These are phyloP conservation scores for Leishmania guyanensis DNA, from an alignment of 208 protist species.

Conservation along the genomic window DNA sequence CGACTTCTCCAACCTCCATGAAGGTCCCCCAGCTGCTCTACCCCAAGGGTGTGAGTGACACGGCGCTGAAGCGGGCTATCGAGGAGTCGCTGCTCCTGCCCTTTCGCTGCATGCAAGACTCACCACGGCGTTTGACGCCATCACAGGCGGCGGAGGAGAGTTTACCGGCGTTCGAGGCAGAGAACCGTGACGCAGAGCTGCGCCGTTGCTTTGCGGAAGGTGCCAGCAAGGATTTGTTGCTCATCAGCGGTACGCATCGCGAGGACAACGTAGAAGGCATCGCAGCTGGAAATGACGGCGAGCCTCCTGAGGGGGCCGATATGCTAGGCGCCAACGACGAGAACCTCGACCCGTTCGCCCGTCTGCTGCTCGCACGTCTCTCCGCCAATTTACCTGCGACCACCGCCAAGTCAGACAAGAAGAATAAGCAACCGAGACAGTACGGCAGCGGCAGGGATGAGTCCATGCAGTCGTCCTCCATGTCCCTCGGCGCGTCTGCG, in stretches of 20 bases:
- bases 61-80: constrained; percentile 71
- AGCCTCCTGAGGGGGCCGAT: constrained; percentile 4
- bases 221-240: constrained; percentile 37
- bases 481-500: background rate
- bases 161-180: constrained; percentile 33
- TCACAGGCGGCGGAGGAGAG: constrained; percentile 18
- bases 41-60: constrained; percentile 38
- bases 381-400: constrained; percentile 17
- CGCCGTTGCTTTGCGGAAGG: constrained; percentile 38
- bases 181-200: constrained; percentile 36
- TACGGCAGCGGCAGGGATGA: constrained; percentile 13
- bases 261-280: constrained; percentile 15
- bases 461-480: background rate
- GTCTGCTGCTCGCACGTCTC: constrained; percentile 28
- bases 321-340: constrained; percentile 20
- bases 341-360: constrained; percentile 33
- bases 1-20: background rate
- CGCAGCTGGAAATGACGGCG: constrained; percentile 5
- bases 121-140: constrained; percentile 33
- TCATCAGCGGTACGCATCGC: constrained; percentile 13
- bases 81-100: constrained; percentile 60
- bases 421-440: constrained; percentile 1
- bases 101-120: constrained; percentile 59
- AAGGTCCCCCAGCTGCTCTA: constrained; percentile 29
- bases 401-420: constrained; percentile 19